Base-by-base conservation (phyloP, 805 yeast genomes). In the Candida gorgasii region DNA sequence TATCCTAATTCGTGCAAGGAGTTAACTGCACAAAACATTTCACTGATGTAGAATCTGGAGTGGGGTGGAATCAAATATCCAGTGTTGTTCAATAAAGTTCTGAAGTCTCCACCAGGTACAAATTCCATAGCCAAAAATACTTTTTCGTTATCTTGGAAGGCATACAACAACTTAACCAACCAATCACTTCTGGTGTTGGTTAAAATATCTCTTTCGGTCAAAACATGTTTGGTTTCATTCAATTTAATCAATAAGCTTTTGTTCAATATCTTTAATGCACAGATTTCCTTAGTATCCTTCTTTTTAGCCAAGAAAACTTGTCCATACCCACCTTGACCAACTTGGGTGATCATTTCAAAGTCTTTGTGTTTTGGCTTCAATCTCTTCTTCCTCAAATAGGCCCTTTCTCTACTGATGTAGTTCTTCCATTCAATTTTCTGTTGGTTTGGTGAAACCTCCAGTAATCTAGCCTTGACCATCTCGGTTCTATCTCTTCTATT, bases 271-370 rank as follows among this genome's bases (percentile, higher is more conserved):
- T 93, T 93, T 54, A 93, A 73, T 2, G 99, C 99, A 65, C 97
- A 92, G 36, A 93, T 85, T 65, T 93, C 99, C 49, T 83, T 80
- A 1, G 98, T 89, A 58, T 93, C 99, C 52, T 82, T 84, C 72
- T 93, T 93, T 52, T 90, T 79, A 1, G 99, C 97, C 48, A 93
- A 69, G 56, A 88, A 93, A n/a, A 93, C 99, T 66, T 93, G 97
- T 17, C 99, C 99, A 59, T 93, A 93, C 3, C 99, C 99, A 58
- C 99, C 99, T 70, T 93, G 99, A 11, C 99, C 99, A 23, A 93
- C 97, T 69, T 93, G 99, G 1, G 99, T 93, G 51, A 93, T 84
- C 73, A 92, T 87, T 60, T 89, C 95, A 61, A 93, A 93, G 63
- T 93, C 99, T 53, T 90, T 90, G 59, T 90, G 93, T 61, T 85